phyloP scores from a whole-genome alignment of 2,329 filamentous ascomycete genomes.

The Alternaria angustiovoidea region DNA sequence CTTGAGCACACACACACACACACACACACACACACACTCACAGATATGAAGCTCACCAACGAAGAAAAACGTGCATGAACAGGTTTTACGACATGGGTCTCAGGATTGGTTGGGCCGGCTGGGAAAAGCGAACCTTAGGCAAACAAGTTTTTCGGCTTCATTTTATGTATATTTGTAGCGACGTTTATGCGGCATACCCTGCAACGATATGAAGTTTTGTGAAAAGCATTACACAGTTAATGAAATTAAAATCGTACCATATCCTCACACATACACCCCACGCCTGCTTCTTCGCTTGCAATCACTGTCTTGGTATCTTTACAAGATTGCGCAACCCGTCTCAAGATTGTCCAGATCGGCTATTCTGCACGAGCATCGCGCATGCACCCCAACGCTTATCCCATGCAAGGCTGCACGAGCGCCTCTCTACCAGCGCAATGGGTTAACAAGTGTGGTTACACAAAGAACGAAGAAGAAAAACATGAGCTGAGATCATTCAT shows the following conservation, averaged over 20 bases:
- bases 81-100: constrained; percentile 14
- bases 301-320: background rate
- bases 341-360: background rate
- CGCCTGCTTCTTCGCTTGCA: background rate
- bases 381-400: constrained; percentile 3
- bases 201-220: constrained; percentile 1
- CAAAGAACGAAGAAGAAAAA: background rate
- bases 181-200: constrained; percentile 8
- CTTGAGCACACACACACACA: background rate
- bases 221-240: constrained; percentile 1
- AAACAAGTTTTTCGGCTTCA: constrained; percentile 5
- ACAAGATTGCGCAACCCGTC: background rate
- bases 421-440: background rate
- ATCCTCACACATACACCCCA: background rate
- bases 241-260: constrained; percentile 3
- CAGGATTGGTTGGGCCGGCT: constrained; percentile 10
- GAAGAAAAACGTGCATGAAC: constrained; percentile 10
- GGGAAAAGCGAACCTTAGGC: constrained; percentile 7
- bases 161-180: constrained; percentile 16
- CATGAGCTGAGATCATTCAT: background rate
- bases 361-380: constrained; percentile 5
- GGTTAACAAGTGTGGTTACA: constrained; percentile 2
- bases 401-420: constrained; percentile 10
- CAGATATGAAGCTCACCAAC: constrained; percentile 12
- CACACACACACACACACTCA: background rate